Evolutionary conservation across 2,329 filamentous ascomycete species (phyloP), one percentile per base, ranked within the genome.

Genomic region (Botrytis sinoallii): DNA sequence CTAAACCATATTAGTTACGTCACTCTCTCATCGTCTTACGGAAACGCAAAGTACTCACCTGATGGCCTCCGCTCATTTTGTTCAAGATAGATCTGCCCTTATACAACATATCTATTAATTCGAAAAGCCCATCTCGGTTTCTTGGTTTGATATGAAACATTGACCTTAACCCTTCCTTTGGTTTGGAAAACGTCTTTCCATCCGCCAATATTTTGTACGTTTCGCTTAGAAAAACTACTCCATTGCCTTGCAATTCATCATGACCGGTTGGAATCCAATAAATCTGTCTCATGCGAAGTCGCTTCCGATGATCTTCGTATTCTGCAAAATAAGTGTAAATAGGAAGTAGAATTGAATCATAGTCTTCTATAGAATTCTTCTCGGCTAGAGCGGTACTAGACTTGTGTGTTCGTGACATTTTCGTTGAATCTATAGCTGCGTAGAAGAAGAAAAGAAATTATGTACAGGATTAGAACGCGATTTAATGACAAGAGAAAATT

Each of bases 401-500:
- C 48, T n/a, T 55, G 6, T 55, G 5, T n/a, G 12, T n/a, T n/a
- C 25, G 48, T 14, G 25, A 14, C 22, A 52, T 52, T 25, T 14
- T n/a, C 18, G 48, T 52, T 52, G 48, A n/a, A 14, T n/a, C 12
- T 52, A 52, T n/a, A 3, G 25, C 25, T 25, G 25, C 48, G 48
- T 16, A 55, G 10, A 14, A 14, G 48, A n/a, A 52, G 48, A 52
- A 52, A n/a, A 14, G 4, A n/a, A 16, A n/a, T 16, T n/a, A 55
- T n/a, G 14, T n/a, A n/a, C 12, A 55, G 48, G 25, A n/a, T 55
- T 55, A 55, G 3, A 16, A 55, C 12, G n/a, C 5, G 14, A n/a
- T 1, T 1, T n/a, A n/a, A 7, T n/a, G 48, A 55, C 4, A 0
- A 16, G 25, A n/a, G 25, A 3, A 16, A n/a, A 52, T n/a, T 1